A percentile compares a stretch with the other conserved stretches of the same genome.
phyloP scores from a whole-genome alignment of 2,329 filamentous ascomycete genomes.

The Aspergillus puulaauensis region DNA sequence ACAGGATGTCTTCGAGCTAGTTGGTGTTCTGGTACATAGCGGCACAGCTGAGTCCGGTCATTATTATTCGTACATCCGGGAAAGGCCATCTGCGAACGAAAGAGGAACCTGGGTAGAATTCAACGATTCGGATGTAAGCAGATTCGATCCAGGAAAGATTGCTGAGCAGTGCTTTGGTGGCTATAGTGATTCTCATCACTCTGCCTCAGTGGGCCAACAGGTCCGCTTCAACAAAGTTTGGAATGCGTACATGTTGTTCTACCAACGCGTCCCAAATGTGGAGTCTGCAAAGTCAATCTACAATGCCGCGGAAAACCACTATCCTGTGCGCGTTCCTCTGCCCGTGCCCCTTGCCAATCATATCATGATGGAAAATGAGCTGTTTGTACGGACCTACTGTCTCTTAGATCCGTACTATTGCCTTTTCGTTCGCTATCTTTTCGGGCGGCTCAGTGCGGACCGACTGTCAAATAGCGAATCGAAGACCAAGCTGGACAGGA shows the following conservation, averaged over 20 bases:
- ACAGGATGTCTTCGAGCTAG: slow-evolving; percentile 83
- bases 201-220: slow-evolving; percentile 41
- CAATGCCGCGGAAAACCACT: slow-evolving; percentile 45
- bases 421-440: slow-evolving; percentile 63
- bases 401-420: slow-evolving; percentile 73
- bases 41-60: slow-evolving; percentile 93
- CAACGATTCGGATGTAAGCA: slow-evolving; percentile 80
- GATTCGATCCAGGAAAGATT: slow-evolving; percentile 73
- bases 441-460: slow-evolving; percentile 56
- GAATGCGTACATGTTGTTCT: slow-evolving; percentile 98
- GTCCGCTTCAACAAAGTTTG: slow-evolving; percentile 64
- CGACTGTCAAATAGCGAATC: slow-evolving; percentile 52
- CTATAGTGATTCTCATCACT: slow-evolving; percentile 54
- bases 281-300: slow-evolving; percentile 53
- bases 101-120: slow-evolving; percentile 77
- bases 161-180: slow-evolving; percentile 80
- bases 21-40: slow-evolving; percentile 91
- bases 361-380: slow-evolving; percentile 70
- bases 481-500: slow-evolving; percentile 47
- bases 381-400: slow-evolving; percentile 73
- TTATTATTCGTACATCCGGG: slow-evolving; percentile 93
- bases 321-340: slow-evolving; percentile 50
- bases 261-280: slow-evolving; percentile 74
- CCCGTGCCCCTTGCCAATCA: slow-evolving; percentile 49
- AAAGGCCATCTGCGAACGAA: slow-evolving; percentile 60